These are phyloP conservation scores for Millerozyma miso DNA, from an alignment of 805 yeast species.

Conservation along the genomic window DNA sequence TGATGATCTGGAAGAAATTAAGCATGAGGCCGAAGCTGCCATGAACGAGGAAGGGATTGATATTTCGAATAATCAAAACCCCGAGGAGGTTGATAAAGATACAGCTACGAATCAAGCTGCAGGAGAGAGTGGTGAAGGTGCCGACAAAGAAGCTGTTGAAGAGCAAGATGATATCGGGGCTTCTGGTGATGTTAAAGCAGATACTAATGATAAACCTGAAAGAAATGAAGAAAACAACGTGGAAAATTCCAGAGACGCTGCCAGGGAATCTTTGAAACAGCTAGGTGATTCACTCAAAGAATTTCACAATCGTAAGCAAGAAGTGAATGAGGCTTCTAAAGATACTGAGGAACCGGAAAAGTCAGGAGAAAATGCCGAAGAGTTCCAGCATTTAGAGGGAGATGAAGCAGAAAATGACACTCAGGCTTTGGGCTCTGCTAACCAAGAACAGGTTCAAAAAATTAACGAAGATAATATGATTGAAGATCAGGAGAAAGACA, in stretches of 20 bases:
- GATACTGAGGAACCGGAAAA: slow-evolving; percentile 43
- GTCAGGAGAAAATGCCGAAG: slow-evolving; percentile 72
- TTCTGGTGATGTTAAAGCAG: slow-evolving; percentile 44
- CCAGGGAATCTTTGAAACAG: slow-evolving; percentile 75
- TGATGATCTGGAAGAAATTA: slow-evolving; percentile 31
- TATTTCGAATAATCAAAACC: slow-evolving; percentile 34
- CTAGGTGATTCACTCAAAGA: slow-evolving; percentile 90
- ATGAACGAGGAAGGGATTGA: slow-evolving; percentile 51
- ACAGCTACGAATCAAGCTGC: slow-evolving; percentile 56
- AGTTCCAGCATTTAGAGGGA: slow-evolving; percentile 79
- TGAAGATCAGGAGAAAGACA: slow-evolving; percentile 55
- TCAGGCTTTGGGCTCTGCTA: slow-evolving; percentile 91
- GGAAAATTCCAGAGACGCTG: slow-evolving; percentile 60
- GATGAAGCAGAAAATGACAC: slow-evolving; percentile 75
- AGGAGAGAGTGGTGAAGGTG: slow-evolving; percentile 61
- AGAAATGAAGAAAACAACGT: slow-evolving; percentile 36
- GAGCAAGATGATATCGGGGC: slow-evolving; percentile 69
- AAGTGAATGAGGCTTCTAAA: slow-evolving; percentile 63
- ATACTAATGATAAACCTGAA: slow-evolving; percentile 16
- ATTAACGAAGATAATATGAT: slow-evolving; percentile 79
- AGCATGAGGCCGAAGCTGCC: slow-evolving; percentile 28
- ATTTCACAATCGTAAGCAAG: slow-evolving; percentile 85
- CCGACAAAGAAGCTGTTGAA: slow-evolving; percentile 50
- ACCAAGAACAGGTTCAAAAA: slow-evolving; percentile 69
- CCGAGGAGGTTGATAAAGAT: slow-evolving; percentile 50